Base-by-base conservation (phyloP, 202 grass and related monocot genomes). In the Setaria viridis region DNA sequence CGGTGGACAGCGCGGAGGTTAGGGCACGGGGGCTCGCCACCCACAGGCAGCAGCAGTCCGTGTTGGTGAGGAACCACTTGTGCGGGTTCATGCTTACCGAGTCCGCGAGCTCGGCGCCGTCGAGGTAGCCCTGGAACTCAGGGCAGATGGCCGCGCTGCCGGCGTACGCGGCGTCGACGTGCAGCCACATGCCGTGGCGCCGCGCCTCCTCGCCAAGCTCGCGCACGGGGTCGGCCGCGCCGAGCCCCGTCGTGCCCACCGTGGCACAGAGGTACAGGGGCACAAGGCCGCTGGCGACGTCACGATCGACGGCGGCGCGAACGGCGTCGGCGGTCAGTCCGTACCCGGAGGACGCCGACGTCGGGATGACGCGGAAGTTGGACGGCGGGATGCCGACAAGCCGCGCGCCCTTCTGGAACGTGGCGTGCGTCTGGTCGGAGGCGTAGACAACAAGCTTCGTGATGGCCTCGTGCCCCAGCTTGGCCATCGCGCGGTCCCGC, bases 31-130 rank as follows among this genome's bases (percentile, higher is more conserved):
- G 14, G 3, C 14, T 53, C 1, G 72, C 77, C 13, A 93, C 39
- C 91, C 88, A 93, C 9, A 90, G 70, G 74, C 91, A 93, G 66
- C 91, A 90, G 63, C 91, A 90, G 34, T 88, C 91, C 60, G 70
- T 70, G 82, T 90, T 93, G 77, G 88, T 90, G 51, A 93, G 81
- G 62, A 93, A 84, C 91, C 88, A 93, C 79, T 93, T 93, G 82
- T 91, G 91, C 6, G 91, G 85, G 82, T 93, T 91, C 85, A 86
- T 83, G 85, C 91, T 93, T 67, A 93, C 80, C 42, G 88, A 93
- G 72, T 93, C 78, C 0, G 88, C 91, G 2, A 88, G 73, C 80
- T 93, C 91, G 9, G 68, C 91, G 19, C 88, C 88, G 7, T 93
- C 82, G 10, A 90, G 78, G 51, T 71, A 77, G 11, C 25, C 11